Evolutionary conservation across 2,329 filamentous ascomycete species (phyloP).

Genomic region (Fusarium sacchari): DNA sequence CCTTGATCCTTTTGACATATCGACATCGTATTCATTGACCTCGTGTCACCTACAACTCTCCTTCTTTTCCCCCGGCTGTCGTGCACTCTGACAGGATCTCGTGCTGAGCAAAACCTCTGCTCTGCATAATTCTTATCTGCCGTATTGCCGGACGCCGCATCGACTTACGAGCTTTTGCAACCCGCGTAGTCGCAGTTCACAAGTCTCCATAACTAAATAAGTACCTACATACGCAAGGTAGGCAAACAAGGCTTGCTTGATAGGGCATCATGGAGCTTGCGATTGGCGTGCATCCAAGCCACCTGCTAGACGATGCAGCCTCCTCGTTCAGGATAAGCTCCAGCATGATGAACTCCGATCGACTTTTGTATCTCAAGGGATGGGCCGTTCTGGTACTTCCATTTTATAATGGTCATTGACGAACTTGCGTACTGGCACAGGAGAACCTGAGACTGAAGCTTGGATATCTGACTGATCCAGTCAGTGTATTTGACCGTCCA

Average conservation of each 20-base stretch:
- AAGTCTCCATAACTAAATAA: neutral
- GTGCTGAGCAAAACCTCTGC: neutral
- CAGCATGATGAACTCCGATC: neutral
- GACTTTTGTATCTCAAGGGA: neutral
- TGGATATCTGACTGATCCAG: neutral
- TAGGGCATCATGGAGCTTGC: slow-evolving; percentile 12
- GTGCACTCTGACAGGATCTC: slow-evolving; percentile 1
- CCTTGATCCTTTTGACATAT: slow-evolving; percentile 15
- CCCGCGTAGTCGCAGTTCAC: slow-evolving; percentile 1
- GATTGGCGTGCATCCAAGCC: slow-evolving; percentile 27
- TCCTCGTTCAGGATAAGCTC: slow-evolving; percentile 20
- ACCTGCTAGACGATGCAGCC: slow-evolving; percentile 21
- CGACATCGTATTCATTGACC: slow-evolving; percentile 40
- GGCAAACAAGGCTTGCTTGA: neutral
- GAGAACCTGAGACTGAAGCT: neutral
- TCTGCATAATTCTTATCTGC: slow-evolving; percentile 21
- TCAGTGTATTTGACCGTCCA: neutral
- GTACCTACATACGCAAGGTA: neutral
- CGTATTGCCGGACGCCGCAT: slow-evolving; percentile 19
- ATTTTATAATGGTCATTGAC: slow-evolving; percentile 17
- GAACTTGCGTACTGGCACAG: slow-evolving; percentile 9
- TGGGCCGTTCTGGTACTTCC: neutral
- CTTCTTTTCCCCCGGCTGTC: slow-evolving; percentile 11
- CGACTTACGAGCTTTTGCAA: neutral
- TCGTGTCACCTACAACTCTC: slow-evolving; percentile 37